phyloP scores from a whole-genome alignment of 2,329 filamentous ascomycete genomes.

The Aspergillus unguis region DNA sequence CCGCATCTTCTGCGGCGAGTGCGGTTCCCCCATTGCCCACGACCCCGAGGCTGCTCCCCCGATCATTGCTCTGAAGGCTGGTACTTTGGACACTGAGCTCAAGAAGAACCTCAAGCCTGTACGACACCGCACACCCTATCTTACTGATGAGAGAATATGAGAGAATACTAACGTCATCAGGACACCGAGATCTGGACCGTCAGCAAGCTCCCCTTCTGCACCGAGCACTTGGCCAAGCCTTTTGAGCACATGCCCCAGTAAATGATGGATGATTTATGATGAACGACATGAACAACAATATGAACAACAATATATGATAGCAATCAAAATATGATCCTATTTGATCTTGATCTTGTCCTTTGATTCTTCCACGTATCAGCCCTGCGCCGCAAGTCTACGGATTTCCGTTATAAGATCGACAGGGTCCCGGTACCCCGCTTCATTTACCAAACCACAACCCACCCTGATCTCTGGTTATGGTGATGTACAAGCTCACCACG shows the following conservation, averaged over 20 bases:
- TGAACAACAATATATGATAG: conserved; percentile 5
- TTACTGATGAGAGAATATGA: not conserved
- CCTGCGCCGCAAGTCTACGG: too few relatives aligned
- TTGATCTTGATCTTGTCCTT: not conserved
- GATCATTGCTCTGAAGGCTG: conserved; percentile 68
- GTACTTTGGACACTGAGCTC: conserved; percentile 60
- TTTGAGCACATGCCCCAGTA: conserved; percentile 64
- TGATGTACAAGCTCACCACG: too few relatives aligned
- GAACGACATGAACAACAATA: conserved; percentile 6
- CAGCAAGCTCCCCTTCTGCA: conserved; percentile 67
- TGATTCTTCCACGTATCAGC: not conserved
- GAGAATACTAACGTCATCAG: conserved; percentile 18
- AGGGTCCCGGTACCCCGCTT: too few relatives aligned
- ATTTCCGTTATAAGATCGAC: too few relatives aligned
- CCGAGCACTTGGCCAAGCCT: conserved; percentile 61
- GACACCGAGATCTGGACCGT: conserved; percentile 68
- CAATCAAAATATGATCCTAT: not conserved
- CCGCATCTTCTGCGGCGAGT: conserved; percentile 67
- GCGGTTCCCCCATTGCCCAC: conserved; percentile 67
- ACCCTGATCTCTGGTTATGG: too few relatives aligned
- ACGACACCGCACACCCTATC: conserved; percentile 6
- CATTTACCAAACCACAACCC: too few relatives aligned
- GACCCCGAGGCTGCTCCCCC: conserved; percentile 67
- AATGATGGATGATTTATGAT: conserved; percentile 4
- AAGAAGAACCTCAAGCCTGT: conserved; percentile 65